A percentile compares a stretch with the other conserved stretches of the same genome.
phyloP scores from a whole-genome alignment of 2,329 filamentous ascomycete genomes.

The Colletotrichum orbiculare region DNA sequence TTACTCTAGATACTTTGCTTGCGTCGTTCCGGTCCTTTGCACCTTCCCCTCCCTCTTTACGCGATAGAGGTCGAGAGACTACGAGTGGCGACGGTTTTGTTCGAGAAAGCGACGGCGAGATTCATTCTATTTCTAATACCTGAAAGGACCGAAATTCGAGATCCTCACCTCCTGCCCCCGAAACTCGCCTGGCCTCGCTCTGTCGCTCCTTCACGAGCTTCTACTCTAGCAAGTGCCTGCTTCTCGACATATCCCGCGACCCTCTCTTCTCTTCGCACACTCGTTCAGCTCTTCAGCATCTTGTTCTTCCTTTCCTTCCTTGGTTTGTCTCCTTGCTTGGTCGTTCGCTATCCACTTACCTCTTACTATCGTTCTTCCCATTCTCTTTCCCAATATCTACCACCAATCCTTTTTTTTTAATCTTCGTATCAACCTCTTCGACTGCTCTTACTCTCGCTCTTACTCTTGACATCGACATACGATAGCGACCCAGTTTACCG shows the following conservation, averaged over 20 bases:
- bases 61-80: slow-evolving; percentile 31
- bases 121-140: slow-evolving; percentile 10
- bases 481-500: too few relatives aligned
- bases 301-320: slow-evolving; percentile 23
- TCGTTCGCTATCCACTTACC: slow-evolving; percentile 22
- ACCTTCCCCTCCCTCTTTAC: slow-evolving; percentile 20
- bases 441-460: neutral
- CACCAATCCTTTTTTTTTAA: neutral
- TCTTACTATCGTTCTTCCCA: slow-evolving; percentile 14
- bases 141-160: neutral
- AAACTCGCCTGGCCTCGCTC: slow-evolving; percentile 20
- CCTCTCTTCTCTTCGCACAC: slow-evolving; percentile 36
- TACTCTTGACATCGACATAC: too few relatives aligned
- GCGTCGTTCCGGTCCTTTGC: slow-evolving; percentile 20
- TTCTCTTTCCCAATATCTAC: slow-evolving; percentile 14
- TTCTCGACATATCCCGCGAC: slow-evolving; percentile 30
- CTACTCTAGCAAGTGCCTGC: slow-evolving; percentile 27
- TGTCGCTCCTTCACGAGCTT: slow-evolving; percentile 15
- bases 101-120: slow-evolving; percentile 20
- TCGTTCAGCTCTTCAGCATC: slow-evolving; percentile 36
- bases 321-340: slow-evolving; percentile 25
- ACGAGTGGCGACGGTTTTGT: slow-evolving; percentile 29
- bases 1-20: slow-evolving; percentile 33
- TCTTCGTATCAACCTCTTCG: neutral
- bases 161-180: slow-evolving; percentile 12